Evolutionary conservation across 73 alveolate species (phyloP).

Genomic region (Tetrahymena thermophila): DNA sequence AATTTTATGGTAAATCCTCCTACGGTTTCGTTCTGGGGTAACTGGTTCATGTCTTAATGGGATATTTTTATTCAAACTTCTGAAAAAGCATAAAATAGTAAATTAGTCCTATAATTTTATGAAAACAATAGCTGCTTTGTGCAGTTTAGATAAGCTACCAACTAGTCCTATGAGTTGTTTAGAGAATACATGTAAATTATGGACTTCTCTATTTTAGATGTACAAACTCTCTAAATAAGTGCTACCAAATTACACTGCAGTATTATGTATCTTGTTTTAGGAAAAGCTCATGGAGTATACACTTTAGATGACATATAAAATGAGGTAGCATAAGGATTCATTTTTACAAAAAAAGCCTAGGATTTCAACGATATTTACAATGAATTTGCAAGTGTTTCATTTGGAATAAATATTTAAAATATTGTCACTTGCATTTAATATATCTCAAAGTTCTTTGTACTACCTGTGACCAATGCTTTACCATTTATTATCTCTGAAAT

Average conservation of each 20-base stretch:
- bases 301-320: not conserved
- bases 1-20: conserved; percentile 18
- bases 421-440: not conserved
- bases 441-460: not conserved
- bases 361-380: not conserved
- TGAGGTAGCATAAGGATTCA: not conserved
- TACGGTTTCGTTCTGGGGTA: conserved; percentile 20
- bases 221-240: not conserved
- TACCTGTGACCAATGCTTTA: not conserved
- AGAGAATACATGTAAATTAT: conserved; percentile 4
- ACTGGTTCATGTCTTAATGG: conserved; percentile 27
- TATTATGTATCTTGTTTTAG: conserved; percentile 30
- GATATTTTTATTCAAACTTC: conserved; percentile 3
- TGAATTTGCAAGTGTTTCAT: not conserved
- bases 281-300: conserved; percentile 1
- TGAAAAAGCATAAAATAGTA: not conserved
- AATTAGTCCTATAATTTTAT: not conserved
- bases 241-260: conserved; percentile 6
- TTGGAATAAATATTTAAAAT: not conserved
- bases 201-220: conserved; percentile 11
- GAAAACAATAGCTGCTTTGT: not conserved
- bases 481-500: not conserved
- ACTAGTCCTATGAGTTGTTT: not conserved
- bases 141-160: not conserved
- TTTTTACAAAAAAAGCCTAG: not conserved